These are phyloP conservation scores for Oryza coarctata DNA, from an alignment of 176 grass and related monocot species.

Conservation along the genomic window DNA sequence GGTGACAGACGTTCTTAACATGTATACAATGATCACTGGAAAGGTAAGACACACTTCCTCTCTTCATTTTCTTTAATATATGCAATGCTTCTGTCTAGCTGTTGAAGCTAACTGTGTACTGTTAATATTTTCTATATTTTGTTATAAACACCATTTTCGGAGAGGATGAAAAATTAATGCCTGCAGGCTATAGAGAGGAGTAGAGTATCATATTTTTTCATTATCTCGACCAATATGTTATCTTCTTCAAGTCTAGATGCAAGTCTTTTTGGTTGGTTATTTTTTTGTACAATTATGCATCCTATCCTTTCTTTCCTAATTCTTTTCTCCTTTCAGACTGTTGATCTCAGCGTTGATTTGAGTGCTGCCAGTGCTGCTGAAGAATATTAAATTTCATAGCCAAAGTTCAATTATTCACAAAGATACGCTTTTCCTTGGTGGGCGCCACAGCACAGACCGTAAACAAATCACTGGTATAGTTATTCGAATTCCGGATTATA, in stretches of 20 bases:
- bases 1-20: slow-evolving; percentile 72
- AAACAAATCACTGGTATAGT: slow-evolving; percentile 2
- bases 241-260: not conserved
- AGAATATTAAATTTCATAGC: slow-evolving; percentile 56
- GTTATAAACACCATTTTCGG: not conserved
- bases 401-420: slow-evolving; percentile 6
- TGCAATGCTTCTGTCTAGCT: slow-evolving; percentile 5
- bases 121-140: slow-evolving; percentile 15
- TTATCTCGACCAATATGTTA: not conserved
- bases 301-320: slow-evolving; percentile 9
- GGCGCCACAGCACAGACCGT: not conserved
- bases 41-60: slow-evolving; percentile 50
- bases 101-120: not conserved
- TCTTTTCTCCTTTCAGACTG: slow-evolving; percentile 28
- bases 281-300: slow-evolving; percentile 3
- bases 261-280: not conserved
- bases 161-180: not conserved
- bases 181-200: not conserved
- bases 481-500: slow-evolving; percentile 20
- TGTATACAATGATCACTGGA: slow-evolving; percentile 84
- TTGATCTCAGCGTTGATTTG: slow-evolving; percentile 87
- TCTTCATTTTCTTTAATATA: not conserved
- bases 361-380: slow-evolving; percentile 79
- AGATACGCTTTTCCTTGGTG: not conserved
- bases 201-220: not conserved